Conservation (phyloP, 2,329 filamentous ascomycete species). For the Fusarium anthophilum region DNA sequence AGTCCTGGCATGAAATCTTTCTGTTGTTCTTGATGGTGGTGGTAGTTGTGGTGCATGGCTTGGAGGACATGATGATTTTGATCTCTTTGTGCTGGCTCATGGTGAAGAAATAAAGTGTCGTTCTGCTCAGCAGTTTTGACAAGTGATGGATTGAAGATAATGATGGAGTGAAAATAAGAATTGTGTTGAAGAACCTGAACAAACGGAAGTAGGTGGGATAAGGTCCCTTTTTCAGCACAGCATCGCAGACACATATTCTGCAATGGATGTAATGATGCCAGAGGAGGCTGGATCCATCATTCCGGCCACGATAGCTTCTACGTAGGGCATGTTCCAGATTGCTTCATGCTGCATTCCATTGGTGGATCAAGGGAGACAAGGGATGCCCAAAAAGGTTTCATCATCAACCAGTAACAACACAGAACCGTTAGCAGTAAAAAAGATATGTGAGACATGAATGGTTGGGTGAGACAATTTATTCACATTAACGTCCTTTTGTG, state of each 20-base stretch:
- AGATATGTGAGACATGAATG: background rate
- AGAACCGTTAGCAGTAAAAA: background rate
- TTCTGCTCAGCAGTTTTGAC: slow-evolving; percentile 12
- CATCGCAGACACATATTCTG: background rate
- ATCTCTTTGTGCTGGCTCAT: slow-evolving; percentile 29
- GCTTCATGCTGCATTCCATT: slow-evolving; percentile 23
- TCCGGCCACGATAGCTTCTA: slow-evolving; percentile 16
- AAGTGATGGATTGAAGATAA: background rate
- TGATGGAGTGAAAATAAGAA: background rate
- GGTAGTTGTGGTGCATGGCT: background rate
- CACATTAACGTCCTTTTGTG: background rate
- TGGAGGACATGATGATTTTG: slow-evolving; percentile 26
- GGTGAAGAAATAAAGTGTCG: background rate
- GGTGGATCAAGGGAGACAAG: slow-evolving; percentile 26
- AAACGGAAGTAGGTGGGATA: background rate
- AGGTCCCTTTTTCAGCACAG: slow-evolving; percentile 24
- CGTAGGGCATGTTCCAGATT: slow-evolving; percentile 18
- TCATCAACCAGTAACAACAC: background rate
- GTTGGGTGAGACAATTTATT: background rate
- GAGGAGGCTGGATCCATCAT: slow-evolving; percentile 27
- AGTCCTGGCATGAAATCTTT: slow-evolving; percentile 16
- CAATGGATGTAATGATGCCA: background rate
- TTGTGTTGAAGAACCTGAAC: background rate
- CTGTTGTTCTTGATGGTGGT: background rate
- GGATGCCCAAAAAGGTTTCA: background rate